These are phyloP conservation scores for Pulveroboletus sp. DNA, from an alignment of 768 basidiomycete genomes.

Conservation along the genomic window DNA sequence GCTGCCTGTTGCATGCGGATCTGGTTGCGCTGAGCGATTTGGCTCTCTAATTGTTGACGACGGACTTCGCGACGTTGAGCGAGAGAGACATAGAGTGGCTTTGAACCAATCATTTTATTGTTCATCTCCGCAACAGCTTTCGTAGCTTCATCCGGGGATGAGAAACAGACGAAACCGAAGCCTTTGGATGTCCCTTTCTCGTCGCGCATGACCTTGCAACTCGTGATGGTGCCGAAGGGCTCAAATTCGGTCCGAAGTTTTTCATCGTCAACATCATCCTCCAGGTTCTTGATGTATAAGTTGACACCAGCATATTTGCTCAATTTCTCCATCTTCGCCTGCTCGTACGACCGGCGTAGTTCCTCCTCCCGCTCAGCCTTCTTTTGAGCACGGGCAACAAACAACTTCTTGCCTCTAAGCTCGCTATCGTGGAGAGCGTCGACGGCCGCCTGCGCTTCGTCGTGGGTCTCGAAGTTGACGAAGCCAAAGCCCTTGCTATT, in stretches of 20 bases:
- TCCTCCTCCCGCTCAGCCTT: slow-evolving; percentile 98
- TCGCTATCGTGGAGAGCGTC: slow-evolving; percentile 87
- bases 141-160: slow-evolving; percentile 96
- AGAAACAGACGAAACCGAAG: slow-evolving; percentile 99
- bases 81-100: slow-evolving; percentile 97
- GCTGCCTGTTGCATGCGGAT: slow-evolving; percentile 95
- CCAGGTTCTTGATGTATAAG: slow-evolving; percentile 99
- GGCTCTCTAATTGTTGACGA: slow-evolving; percentile 96
- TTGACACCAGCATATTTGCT: slow-evolving; percentile 99
- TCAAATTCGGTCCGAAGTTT: slow-evolving; percentile 96
- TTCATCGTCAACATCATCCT: slow-evolving; percentile 97
- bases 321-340: slow-evolving; percentile 93
- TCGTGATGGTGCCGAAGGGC: slow-evolving; percentile 94
- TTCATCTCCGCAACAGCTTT: slow-evolving; percentile 99
- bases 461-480: slow-evolving; percentile 93
- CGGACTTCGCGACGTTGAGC: slow-evolving; percentile 98
- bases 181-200: slow-evolving; percentile 91
- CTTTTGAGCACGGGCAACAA: slow-evolving; percentile 96
- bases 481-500: slow-evolving; percentile 98
- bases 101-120: slow-evolving; percentile 99
- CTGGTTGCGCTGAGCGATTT: slow-evolving; percentile 95
- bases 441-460: slow-evolving; percentile 86
- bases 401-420: slow-evolving; percentile 81
- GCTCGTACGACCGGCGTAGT: slow-evolving; percentile 87
- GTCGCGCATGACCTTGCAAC: slow-evolving; percentile 99